phyloP scores from a whole-genome alignment of 805 yeast species.

The Kuraishia capsulata region DNA sequence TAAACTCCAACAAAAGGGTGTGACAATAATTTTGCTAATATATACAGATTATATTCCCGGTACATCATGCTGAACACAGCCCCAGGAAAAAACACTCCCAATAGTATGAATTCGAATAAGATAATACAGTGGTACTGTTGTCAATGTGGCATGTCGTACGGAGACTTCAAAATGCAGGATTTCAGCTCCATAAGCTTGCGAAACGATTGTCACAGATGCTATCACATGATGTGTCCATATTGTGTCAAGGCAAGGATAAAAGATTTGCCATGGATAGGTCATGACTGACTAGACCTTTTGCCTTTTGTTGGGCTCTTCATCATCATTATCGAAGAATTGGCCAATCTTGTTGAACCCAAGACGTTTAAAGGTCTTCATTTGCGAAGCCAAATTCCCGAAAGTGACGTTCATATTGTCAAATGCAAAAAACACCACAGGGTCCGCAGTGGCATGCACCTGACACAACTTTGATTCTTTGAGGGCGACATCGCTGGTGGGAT shows the following conservation, averaged over 20 bases:
- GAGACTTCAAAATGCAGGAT: conserved; percentile 8
- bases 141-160: conserved; percentile 20
- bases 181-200: conserved; percentile 5
- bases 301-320: conserved; percentile 1
- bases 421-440: conserved; percentile 33
- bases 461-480: not conserved
- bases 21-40: too few relatives aligned
- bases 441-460: conserved; percentile 8
- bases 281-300: not conserved
- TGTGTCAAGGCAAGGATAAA: conserved; percentile 19
- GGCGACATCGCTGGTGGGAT: not conserved
- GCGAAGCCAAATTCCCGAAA: conserved; percentile 31
- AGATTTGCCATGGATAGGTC: conserved; percentile 10
- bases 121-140: conserved; percentile 23
- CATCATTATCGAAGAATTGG: conserved; percentile 3
- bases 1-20: too few relatives aligned
- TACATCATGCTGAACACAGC: too few relatives aligned
- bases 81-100: too few relatives aligned
- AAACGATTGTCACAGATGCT: conserved; percentile 18
- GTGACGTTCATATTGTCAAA: conserved; percentile 57
- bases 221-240: conserved; percentile 24
- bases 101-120: conserved; percentile 9
- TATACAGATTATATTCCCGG: too few relatives aligned
- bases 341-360: conserved; percentile 5
- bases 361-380: conserved; percentile 14